Evolutionary conservation across 2,329 filamentous ascomycete genomes (phyloP).

Genomic region (Aspergillus sp.): DNA sequence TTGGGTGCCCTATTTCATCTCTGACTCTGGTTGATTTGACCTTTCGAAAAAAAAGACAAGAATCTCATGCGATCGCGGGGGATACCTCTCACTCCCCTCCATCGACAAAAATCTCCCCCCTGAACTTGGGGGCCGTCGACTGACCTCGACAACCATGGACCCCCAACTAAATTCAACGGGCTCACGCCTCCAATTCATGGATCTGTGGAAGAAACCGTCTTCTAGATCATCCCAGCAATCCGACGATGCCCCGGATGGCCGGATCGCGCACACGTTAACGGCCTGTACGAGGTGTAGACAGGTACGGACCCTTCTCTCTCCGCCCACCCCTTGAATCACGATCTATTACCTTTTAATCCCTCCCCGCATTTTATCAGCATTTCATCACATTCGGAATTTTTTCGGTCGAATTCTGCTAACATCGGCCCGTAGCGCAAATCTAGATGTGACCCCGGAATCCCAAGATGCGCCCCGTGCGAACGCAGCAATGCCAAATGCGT

Average conservation of each 20-base stretch:
- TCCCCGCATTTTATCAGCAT: neutral
- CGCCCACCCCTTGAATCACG: constrained; percentile 6
- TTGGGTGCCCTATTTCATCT: constrained; percentile 9
- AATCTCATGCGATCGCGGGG: constrained; percentile 12
- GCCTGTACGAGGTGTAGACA: constrained; percentile 52
- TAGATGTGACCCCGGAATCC: constrained; percentile 88
- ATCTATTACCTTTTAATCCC: neutral
- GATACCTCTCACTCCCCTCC: constrained; percentile 2
- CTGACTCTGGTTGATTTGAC: neutral
- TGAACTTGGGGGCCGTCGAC: constrained; percentile 7
- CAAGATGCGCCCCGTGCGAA: constrained; percentile 89
- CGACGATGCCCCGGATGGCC: constrained; percentile 35
- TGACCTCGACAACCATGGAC: constrained; percentile 20
- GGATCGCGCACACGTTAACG: constrained; percentile 49
- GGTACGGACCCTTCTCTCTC: constrained; percentile 32
- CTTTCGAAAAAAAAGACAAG: neutral
- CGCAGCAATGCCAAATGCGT: constrained; percentile 88
- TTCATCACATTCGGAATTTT: neutral
- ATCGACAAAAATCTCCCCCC: constrained; percentile 2
- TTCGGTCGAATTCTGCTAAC: constrained; percentile 5
- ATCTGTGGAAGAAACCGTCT: constrained; percentile 28
- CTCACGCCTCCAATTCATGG: constrained; percentile 23
- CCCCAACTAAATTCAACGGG: constrained; percentile 14
- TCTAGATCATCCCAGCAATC: constrained; percentile 29
- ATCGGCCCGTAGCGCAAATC: constrained; percentile 73